A percentile compares a stretch with the other conserved stretches of the same genome.
Conservation (phyloP, 352 stramenopile species). For the Pythium volutum region DNA sequence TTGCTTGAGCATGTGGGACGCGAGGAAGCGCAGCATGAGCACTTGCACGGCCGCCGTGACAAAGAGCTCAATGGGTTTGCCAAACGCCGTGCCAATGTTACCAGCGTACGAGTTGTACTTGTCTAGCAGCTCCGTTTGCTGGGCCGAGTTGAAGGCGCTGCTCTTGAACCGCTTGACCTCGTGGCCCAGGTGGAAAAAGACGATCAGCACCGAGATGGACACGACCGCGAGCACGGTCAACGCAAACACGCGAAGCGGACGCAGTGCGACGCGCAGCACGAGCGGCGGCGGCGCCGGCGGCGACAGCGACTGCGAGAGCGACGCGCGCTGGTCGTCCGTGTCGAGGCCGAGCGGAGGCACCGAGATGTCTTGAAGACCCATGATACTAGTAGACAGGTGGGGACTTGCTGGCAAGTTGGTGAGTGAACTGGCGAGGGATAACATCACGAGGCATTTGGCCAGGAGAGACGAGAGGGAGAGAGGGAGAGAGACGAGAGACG, state of each 20-base stretch:
- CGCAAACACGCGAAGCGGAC: neutral
- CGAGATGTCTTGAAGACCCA: no score
- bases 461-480: no score
- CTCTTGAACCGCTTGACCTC: neutral
- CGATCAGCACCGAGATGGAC: slow-evolving; percentile 1
- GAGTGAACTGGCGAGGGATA: no score
- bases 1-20: neutral
- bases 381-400: no score
- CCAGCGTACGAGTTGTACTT: slow-evolving; percentile 19
- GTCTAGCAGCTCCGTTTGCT: slow-evolving; percentile 7
- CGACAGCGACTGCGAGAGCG: neutral
- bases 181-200: slow-evolving; percentile 3
- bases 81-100: slow-evolving; percentile 8
- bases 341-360: no score
- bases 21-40: slow-evolving; percentile 10
- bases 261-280: slow-evolving; percentile 9
- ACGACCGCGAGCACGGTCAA: slow-evolving; percentile 2
- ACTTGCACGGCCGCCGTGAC: slow-evolving; percentile 8
- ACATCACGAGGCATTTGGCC: no score
- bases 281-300: neutral
- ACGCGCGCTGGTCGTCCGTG: no score
- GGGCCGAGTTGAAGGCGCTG: neutral
- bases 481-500: no score
- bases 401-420: no score
- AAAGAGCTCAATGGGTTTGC: slow-evolving; percentile 19